Conservation (phyloP, 495 filamentous ascomycete genomes). For the Podospora sp. region DNA sequence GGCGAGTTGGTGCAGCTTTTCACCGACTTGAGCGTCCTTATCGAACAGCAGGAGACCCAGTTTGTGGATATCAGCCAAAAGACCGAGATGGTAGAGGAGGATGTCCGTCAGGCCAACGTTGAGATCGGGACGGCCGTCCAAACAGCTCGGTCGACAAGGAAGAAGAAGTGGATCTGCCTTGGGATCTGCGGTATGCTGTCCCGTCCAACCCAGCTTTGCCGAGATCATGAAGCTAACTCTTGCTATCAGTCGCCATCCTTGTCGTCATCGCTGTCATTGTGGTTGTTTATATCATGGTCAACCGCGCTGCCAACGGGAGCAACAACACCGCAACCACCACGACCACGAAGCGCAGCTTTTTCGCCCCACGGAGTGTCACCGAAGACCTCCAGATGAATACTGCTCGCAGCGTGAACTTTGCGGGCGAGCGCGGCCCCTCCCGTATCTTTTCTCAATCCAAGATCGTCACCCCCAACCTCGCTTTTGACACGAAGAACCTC, state of each 20-base stretch:
- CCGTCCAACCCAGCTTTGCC: not conserved
- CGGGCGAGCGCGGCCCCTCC: conserved; percentile 27
- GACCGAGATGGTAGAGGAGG: conserved; percentile 73
- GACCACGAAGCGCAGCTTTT: conserved; percentile 29
- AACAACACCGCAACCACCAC: conserved; percentile 3
- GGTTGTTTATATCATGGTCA: conserved; percentile 48
- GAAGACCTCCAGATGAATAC: conserved; percentile 39
- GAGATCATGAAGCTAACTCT: conserved; percentile 22
- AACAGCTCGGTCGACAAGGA: conserved; percentile 76
- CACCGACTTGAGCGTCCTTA: conserved; percentile 62
- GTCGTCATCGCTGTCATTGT: conserved; percentile 55
- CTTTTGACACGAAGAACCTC: conserved; percentile 8
- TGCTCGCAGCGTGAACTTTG: conserved; percentile 30
- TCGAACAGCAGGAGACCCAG: conserved; percentile 58
- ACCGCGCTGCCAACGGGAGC: conserved; percentile 26
- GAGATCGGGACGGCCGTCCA: conserved; percentile 76
- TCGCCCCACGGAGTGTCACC: conserved; percentile 29
- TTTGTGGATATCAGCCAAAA: conserved; percentile 83
- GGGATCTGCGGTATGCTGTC: conserved; percentile 71
- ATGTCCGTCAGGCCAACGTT: conserved; percentile 78
- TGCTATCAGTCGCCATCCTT: conserved; percentile 49
- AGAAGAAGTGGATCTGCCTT: conserved; percentile 98
- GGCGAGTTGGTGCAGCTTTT: conserved; percentile 82
- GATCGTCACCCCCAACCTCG: conserved; percentile 25
- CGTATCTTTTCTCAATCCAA: conserved; percentile 29